Conservation (phyloP, 345 rosid species). For the Corchorus capsularis region DNA sequence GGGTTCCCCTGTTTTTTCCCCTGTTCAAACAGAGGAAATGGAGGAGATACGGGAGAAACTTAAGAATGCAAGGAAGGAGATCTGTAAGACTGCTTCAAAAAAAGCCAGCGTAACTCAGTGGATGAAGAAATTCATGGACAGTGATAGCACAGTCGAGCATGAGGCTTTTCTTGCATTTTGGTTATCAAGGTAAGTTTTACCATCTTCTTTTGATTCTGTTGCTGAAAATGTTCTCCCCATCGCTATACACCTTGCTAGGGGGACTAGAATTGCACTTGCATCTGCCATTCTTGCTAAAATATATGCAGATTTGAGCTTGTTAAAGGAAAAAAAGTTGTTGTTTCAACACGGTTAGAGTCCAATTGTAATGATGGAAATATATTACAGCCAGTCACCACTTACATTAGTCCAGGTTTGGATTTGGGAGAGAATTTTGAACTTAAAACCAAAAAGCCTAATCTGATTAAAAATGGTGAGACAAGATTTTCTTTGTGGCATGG, state of each 20-base stretch:
- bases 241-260: slow-evolving; percentile 42
- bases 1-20: slow-evolving; percentile 46
- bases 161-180: slow-evolving; percentile 49
- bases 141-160: slow-evolving; percentile 37
- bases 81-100: background rate
- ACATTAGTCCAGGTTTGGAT: slow-evolving; percentile 46
- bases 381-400: slow-evolving; percentile 30
- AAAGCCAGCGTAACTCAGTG: background rate
- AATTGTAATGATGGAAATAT: slow-evolving; percentile 1
- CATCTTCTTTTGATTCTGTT: background rate
- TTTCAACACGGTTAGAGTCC: background rate
- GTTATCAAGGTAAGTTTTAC: slow-evolving; percentile 36
- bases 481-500: slow-evolving; percentile 42
- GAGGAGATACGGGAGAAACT: slow-evolving; percentile 19
- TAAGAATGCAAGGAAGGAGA: background rate
- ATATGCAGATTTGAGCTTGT: slow-evolving; percentile 36
- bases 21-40: slow-evolving; percentile 16
- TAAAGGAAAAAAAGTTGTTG: slow-evolving; percentile 26
- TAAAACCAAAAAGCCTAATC: slow-evolving; percentile 34
- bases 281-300: slow-evolving; percentile 45
- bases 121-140: slow-evolving; percentile 33
- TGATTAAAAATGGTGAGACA: slow-evolving; percentile 27
- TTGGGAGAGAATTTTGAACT: slow-evolving; percentile 44
- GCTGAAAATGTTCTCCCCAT: slow-evolving; percentile 16
- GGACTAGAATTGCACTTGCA: slow-evolving; percentile 48